phyloP scores from a whole-genome alignment of 2,329 filamentous ascomycete species.

The Fusarium begoniae region DNA sequence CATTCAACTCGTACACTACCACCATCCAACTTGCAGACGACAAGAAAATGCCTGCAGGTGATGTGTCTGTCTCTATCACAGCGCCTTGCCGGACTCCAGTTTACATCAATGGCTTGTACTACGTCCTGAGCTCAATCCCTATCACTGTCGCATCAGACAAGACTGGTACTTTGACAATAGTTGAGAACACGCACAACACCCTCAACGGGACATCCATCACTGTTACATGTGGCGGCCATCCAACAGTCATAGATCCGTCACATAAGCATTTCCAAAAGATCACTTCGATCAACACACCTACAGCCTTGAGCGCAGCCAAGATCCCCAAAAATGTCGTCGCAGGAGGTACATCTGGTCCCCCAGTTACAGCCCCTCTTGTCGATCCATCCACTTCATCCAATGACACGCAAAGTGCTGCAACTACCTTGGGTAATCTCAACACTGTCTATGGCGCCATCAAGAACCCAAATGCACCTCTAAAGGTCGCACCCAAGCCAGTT shows the following conservation, averaged over 20 bases:
- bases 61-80: background rate
- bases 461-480: background rate
- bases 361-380: background rate
- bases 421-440: background rate
- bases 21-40: background rate
- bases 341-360: background rate
- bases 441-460: background rate
- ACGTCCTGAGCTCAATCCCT: background rate
- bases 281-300: rapidly evolving
- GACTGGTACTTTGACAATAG: background rate
- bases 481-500: background rate
- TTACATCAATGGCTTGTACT: background rate
- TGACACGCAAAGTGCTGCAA: background rate
- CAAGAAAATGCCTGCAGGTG: background rate
- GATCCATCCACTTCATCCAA: background rate
- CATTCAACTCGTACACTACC: background rate
- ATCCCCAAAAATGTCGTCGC: background rate
- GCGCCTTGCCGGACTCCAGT: background rate
- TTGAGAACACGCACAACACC: background rate
- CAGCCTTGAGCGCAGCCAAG: background rate
- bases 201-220: background rate
- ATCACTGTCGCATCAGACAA: background rate
- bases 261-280: background rate
- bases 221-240: background rate
- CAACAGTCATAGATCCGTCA: background rate